Evolutionary conservation across 108 stramenopile genomes (phyloP), one percentile per base, ranked within the genome.

Genomic region (Discostella stelligeroides): DNA sequence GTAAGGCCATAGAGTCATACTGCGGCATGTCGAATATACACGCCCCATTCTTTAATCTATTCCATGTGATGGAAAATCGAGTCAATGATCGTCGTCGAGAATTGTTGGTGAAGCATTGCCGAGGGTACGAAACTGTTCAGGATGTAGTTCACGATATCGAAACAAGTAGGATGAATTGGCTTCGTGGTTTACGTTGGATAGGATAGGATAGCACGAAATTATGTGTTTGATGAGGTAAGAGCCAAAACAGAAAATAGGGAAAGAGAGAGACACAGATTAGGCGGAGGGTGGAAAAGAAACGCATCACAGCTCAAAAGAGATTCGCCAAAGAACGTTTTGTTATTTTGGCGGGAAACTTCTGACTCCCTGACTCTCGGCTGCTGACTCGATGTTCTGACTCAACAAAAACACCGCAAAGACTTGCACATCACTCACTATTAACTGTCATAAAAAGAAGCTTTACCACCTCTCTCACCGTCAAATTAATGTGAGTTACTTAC

Each of bases 1-100:
- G 43, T 21, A 62, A 76, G 27, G 75, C 75, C 20, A 65, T 76
- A 10, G 75, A 69, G 63, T 49, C 63, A 14, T 76, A 76, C 47
- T 67, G 68, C 23, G 68, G 62, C 7, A 61, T 69, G n/a, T 48
- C 62, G 14, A 76, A 76, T 48, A 43, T 69, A 14, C 25, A 69
- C 23, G 75, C 75, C 9, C 75, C 75, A 21, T 76, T 76, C 75
- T 76, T 76, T 42, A 43, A 54, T 15, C 41, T 76, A 24, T 1
- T 15, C 23, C 43, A 58, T 17, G 75, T 69, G 63, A 69, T 76
- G 62, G 53, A 76, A 30, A 67, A 69, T 49, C 61, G 68, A 48
- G 46, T 69, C 12, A 29, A 53, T 9, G 21, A 38, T 42, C 53
- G 75, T 15, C 66, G 75, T 8, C 61, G 55, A 17, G 46, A 69